Conservation (phyloP, 257 asterid species). For the Jacaranda copaia region DNA sequence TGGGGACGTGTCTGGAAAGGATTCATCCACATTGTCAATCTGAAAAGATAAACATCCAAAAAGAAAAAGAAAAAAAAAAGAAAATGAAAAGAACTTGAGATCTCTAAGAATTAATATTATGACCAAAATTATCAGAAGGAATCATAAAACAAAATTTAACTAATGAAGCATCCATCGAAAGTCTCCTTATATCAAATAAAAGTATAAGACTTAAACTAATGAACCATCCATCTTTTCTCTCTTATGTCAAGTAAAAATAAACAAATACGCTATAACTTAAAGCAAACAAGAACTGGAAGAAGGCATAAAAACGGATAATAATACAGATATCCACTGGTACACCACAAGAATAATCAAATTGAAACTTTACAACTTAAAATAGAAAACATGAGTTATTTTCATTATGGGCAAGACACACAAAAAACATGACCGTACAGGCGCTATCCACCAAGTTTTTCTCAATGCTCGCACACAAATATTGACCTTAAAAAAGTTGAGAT, state of each 20-base stretch:
- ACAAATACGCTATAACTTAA: neutral
- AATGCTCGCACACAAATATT: constrained; percentile 18
- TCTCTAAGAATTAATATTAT: neutral
- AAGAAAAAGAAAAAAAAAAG: neutral
- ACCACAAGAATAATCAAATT: neutral
- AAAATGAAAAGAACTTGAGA: neutral
- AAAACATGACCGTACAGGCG: constrained; percentile 10
- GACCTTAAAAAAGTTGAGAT: neutral
- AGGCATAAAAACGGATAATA: neutral
- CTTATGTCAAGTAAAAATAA: constrained; percentile 11
- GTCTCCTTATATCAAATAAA: constrained; percentile 9
- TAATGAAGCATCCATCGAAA: constrained; percentile 8
- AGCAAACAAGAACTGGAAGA: constrained; percentile 24
- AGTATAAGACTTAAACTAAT: constrained; percentile 9
- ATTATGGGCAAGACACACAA: neutral
- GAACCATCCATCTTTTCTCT: neutral
- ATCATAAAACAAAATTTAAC: neutral
- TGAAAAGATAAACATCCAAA: constrained; percentile 9
- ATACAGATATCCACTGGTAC: constrained; percentile 14
- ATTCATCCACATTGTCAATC: constrained; percentile 41
- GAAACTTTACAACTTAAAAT: neutral
- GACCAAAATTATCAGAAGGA: constrained; percentile 9
- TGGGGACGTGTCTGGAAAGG: constrained; percentile 32
- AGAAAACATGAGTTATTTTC: neutral
- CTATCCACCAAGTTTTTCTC: neutral